phyloP scores from a whole-genome alignment of 352 stramenopile species.

The Globisporangium ultimum region DNA sequence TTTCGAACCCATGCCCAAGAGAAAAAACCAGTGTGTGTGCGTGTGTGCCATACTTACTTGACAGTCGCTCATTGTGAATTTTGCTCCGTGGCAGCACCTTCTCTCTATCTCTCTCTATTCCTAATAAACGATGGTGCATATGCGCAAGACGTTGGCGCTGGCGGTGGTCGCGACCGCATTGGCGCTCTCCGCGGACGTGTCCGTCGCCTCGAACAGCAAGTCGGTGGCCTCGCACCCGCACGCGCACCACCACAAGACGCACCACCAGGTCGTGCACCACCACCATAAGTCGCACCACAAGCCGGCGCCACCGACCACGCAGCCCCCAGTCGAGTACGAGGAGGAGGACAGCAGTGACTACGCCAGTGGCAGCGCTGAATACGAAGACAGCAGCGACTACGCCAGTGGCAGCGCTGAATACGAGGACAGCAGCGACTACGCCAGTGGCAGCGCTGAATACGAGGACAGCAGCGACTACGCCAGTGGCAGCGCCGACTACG shows the following conservation, averaged over 20 bases:
- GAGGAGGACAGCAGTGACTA: constrained; percentile 2
- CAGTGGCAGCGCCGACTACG: background rate
- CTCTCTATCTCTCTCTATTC: background rate
- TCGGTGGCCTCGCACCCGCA: constrained; percentile 6
- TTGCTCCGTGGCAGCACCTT: background rate
- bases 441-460: too few species aligned
- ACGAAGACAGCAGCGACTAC: background rate
- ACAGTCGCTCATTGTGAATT: constrained; percentile 9
- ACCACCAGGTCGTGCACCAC: constrained; percentile 11
- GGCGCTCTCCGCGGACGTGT: constrained; percentile 4
- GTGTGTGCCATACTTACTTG: background rate
- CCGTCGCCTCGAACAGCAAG: background rate
- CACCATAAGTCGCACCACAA: constrained; percentile 6
- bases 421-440: background rate
- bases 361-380: too few species aligned
- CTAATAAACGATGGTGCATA: constrained; percentile 12
- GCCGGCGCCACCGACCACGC: constrained; percentile 1
- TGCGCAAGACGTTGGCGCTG: constrained; percentile 18
- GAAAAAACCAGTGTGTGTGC: constrained; percentile 3
- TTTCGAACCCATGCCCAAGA: constrained; percentile 4
- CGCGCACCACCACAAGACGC: constrained; percentile 9
- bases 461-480: background rate
- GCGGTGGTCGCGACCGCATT: constrained; percentile 17
- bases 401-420: too few species aligned
- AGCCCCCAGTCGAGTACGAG: constrained; percentile 1